Percentiles rank a stretch among this genome's conserved stretches.
These are phyloP conservation scores for Diaporthe sp. DNA, from an alignment of 2,329 filamentous ascomycete species.

Conservation along the genomic window DNA sequence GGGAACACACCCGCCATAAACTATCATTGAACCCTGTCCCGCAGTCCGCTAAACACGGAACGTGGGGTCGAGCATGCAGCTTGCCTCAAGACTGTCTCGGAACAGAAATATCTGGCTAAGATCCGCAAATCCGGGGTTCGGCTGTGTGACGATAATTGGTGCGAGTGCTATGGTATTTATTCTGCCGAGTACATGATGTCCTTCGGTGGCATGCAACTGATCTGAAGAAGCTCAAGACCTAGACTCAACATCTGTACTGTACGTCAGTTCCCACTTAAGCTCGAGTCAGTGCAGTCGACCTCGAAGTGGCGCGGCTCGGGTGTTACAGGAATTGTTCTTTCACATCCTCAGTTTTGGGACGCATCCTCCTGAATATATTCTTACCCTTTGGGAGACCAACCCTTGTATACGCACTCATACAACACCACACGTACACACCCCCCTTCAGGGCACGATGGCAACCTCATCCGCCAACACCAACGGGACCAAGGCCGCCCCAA, in stretches of 20 bases:
- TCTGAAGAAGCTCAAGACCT: neutral
- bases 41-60: slow-evolving; percentile 11
- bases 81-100: slow-evolving; percentile 9
- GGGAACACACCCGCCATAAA: neutral
- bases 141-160: neutral
- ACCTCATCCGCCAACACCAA: slow-evolving; percentile 4
- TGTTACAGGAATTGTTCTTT: neutral
- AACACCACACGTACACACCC: neutral
- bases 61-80: slow-evolving; percentile 17
- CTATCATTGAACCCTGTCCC: neutral
- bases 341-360: neutral
- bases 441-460: neutral
- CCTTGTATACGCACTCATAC: neutral
- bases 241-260: neutral
- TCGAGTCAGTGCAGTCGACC: neutral
- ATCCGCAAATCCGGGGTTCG: slow-evolving; percentile 24
- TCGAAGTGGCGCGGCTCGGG: neutral
- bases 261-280: neutral
- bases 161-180: neutral
- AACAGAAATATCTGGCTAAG: neutral
- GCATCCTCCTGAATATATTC: neutral
- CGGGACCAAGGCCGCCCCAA: neutral
- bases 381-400: neutral
- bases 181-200: neutral
- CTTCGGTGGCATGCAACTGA: neutral